These are phyloP conservation scores for Pythium scleroteichum DNA, from an alignment of 352 stramenopile species.

Conservation along the genomic window DNA sequence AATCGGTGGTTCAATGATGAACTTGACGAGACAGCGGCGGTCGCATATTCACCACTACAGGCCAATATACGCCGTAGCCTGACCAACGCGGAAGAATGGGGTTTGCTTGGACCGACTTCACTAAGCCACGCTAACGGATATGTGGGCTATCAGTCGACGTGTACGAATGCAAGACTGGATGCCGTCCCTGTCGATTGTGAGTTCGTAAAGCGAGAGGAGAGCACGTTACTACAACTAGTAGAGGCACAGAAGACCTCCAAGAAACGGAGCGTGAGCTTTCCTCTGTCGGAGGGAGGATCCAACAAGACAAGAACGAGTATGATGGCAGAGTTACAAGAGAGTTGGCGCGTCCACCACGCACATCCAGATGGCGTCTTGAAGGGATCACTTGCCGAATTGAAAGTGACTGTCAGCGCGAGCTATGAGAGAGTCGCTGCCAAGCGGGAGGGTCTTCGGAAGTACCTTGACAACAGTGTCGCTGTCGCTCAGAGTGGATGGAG, in stretches of 20 bases:
- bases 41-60: background rate
- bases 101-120: constrained; percentile 10
- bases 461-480: constrained; percentile 4
- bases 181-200: background rate
- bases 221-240: background rate
- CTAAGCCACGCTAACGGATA: background rate
- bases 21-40: constrained; percentile 24
- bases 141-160: background rate
- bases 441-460: constrained; percentile 20
- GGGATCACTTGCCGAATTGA: constrained; percentile 1
- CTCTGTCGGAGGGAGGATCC: constrained; percentile 21
- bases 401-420: background rate
- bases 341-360: constrained; percentile 40
- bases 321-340: constrained; percentile 41
- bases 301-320: constrained; percentile 41
- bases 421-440: constrained; percentile 26
- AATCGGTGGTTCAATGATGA: constrained; percentile 11
- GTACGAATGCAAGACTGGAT: background rate
- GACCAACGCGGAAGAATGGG: constrained; percentile 14
- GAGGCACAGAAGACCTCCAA: background rate
- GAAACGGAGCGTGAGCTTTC: constrained; percentile 10
- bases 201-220: constrained; percentile 10
- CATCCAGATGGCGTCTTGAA: constrained; percentile 19
- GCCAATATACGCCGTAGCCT: constrained; percentile 12
- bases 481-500: background rate